Base-by-base conservation (phyloP, 306 rosid species). In the Gastrolobium bilobum region DNA sequence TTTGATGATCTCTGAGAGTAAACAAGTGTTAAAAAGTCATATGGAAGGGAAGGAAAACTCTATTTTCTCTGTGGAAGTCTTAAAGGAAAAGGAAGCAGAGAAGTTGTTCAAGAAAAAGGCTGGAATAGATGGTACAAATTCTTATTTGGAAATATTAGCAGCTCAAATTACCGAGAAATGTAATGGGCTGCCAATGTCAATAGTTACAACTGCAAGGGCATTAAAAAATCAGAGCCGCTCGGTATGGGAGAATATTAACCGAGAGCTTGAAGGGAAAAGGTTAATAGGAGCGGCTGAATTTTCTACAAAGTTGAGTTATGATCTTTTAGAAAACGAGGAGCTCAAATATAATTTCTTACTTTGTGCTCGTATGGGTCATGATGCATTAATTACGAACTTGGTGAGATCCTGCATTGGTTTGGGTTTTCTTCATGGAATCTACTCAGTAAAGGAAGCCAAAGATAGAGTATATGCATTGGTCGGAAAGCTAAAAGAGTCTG, bases 281-380 rank as follows among this genome's bases (percentile, higher is more conserved):
- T 35, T 14, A 10, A 46, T 6, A 11, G 63, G 59, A 62, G 14
- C 44, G 2, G 15, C 26, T 2, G 75, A 80, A 8, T 63, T 10
- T 9, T 54, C 68, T 13, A 80, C 79, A 57, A 43, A 46, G 73
- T 33, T 85, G 59, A 85, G 89, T 77, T 88, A 68, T 43, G 29
- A 58, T 0, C 82, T 42, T 4, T 3, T 85, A 34, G 78, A 62
- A 53, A 10, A 65, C 9, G 60, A 31, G 8, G 86, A 82, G 46
- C 59, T 73, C 13, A 38, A 85, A 44, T 7, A 54, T 1, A 9
- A 47, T 10, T 83, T 88, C 77, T 30, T 83, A 52, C 51, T 78
- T 0, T 88, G 89, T 63, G 71, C 81, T 77, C 29, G 6, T 4
- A 44, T 72, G 26, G 68, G 5, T 15, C 61, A 30, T 4, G 76